phyloP scores from a whole-genome alignment of 805 yeast genomes.

The Barnettozyma sp. region DNA sequence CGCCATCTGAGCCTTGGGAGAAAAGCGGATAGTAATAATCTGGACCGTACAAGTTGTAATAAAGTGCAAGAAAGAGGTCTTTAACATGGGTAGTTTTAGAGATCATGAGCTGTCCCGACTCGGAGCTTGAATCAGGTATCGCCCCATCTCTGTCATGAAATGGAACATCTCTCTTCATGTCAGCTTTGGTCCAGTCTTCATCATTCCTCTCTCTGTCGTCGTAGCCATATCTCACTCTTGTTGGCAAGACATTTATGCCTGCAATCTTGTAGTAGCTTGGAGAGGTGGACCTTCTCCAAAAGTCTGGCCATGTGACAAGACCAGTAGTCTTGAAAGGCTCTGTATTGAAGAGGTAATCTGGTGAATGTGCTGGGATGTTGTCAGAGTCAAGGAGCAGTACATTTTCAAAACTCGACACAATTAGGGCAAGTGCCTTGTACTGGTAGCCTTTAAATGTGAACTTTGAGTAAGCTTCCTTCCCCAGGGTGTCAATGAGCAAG shows the following conservation, averaged over 20 bases:
- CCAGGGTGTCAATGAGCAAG: slow-evolving; percentile 53
- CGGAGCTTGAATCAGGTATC: slow-evolving; percentile 56
- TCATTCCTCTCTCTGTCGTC: slow-evolving; percentile 31
- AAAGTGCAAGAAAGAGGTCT: slow-evolving; percentile 47
- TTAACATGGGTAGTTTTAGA: slow-evolving; percentile 49
- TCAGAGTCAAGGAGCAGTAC: slow-evolving; percentile 70
- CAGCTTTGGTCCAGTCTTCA: slow-evolving; percentile 4
- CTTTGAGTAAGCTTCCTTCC: slow-evolving; percentile 41
- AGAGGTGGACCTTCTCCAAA: slow-evolving; percentile 78
- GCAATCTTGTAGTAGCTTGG: slow-evolving; percentile 69
- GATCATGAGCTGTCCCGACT: slow-evolving; percentile 57
- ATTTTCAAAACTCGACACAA: slow-evolving; percentile 68
- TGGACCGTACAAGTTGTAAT: slow-evolving; percentile 57
- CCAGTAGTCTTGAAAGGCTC: slow-evolving; percentile 49
- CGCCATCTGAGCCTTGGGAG: slow-evolving; percentile 49
- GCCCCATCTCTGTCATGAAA: slow-evolving; percentile 55
- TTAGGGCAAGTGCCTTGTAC: slow-evolving; percentile 58
- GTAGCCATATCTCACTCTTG: slow-evolving; percentile 34
- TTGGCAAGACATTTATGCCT: slow-evolving; percentile 39
- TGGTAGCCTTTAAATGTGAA: slow-evolving; percentile 58
- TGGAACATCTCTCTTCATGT: slow-evolving; percentile 29
- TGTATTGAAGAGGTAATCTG: slow-evolving; percentile 50
- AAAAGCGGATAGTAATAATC: slow-evolving; percentile 50
- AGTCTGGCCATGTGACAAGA: slow-evolving; percentile 74
- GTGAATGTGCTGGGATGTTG: slow-evolving; percentile 58